These are phyloP conservation scores for Annulohypoxylon maeteangense DNA, from an alignment of 495 filamentous ascomycete species.

Conservation along the genomic window DNA sequence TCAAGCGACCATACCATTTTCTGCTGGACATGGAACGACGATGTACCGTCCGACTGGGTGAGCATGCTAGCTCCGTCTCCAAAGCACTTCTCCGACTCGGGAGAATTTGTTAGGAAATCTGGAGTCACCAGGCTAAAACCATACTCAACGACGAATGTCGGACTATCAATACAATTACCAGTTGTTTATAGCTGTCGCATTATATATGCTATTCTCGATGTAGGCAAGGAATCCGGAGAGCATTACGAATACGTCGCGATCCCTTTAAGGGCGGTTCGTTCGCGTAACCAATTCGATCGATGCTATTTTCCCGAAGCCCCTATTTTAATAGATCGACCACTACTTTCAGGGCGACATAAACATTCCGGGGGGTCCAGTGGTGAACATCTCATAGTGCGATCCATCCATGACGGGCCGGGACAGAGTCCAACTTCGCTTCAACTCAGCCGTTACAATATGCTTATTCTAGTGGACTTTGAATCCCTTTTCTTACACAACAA, in stretches of 20 bases:
- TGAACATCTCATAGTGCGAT: constrained; percentile 4
- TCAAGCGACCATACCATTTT: constrained; percentile 19
- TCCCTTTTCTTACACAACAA: neutral
- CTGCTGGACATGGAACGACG: constrained; percentile 8
- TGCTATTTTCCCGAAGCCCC: neutral
- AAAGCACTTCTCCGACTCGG: neutral
- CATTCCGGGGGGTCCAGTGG: neutral
- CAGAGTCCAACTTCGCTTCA: neutral
- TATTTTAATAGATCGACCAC: neutral
- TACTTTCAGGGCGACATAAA: neutral
- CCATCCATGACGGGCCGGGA: neutral
- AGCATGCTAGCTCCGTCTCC: constrained; percentile 6
- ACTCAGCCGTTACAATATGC: neutral
- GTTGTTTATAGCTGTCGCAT: neutral
- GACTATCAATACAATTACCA: constrained; percentile 3
- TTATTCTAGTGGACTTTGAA: neutral
- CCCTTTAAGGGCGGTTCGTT: neutral
- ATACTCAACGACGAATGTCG: constrained; percentile 1
- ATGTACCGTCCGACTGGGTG: neutral
- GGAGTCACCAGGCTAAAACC: neutral
- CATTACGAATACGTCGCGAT: neutral
- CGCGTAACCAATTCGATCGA: constrained; percentile 4
- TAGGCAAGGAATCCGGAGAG: neutral
- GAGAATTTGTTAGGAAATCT: neutral
- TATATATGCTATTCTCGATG: constrained; percentile 6